A percentile compares a stretch with the other conserved stretches of the same genome.
These are phyloP conservation scores for Mycena rebaudengoi DNA, from an alignment of 768 basidiomycete species.

Conservation along the genomic window DNA sequence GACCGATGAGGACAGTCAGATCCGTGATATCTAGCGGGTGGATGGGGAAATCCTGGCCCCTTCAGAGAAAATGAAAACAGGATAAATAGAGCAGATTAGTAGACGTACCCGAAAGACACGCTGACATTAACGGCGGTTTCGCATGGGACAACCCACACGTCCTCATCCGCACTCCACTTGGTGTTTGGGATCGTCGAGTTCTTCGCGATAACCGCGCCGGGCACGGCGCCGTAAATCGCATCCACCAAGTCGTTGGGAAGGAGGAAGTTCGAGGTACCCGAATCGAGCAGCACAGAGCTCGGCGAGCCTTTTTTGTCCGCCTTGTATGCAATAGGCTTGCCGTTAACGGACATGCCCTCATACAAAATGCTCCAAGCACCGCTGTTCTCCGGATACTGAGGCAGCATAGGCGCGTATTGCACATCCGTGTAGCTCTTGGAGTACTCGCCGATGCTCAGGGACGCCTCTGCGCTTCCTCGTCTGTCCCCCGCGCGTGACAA, in stretches of 20 bases:
- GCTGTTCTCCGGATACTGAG: background rate
- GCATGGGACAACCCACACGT: conserved; percentile 4
- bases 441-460: background rate
- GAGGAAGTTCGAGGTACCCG: background rate
- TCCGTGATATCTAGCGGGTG: background rate
- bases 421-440: background rate
- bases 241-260: background rate
- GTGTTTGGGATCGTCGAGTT: background rate
- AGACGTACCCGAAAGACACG: background rate
- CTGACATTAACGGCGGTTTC: background rate
- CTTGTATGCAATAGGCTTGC: conserved; percentile 1
- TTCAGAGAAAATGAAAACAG: too few relatives aligned
- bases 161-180: background rate
- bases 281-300: background rate
- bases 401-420: background rate
- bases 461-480: conserved; percentile 1
- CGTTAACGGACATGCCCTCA: background rate
- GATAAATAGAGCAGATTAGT: background rate
- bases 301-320: too few relatives aligned
- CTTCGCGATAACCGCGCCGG: background rate
- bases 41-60: background rate
- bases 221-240: background rate
- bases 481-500: conserved; percentile 1
- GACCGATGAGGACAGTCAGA: background rate
- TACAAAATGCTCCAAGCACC: background rate